Evolutionary conservation across 1,139 yeast species (phyloP), one percentile per base, ranked within the genome.

Genomic region (Ashbya aceris): DNA sequence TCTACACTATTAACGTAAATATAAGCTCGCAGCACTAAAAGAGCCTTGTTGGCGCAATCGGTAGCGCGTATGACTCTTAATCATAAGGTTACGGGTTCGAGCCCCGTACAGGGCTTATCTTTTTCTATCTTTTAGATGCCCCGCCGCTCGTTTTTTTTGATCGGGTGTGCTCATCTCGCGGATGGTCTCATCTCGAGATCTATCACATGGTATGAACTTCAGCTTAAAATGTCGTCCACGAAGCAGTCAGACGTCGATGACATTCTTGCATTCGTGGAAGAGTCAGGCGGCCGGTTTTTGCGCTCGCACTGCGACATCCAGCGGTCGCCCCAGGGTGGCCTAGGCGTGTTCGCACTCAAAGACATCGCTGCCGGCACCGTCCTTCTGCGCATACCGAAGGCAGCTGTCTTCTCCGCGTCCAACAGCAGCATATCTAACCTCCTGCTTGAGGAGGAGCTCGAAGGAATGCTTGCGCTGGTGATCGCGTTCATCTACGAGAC

Each of bases 401-500:
- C 66, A 2, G 69, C 73, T 40, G 64, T 80, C 1, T 64, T 80
- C 33, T 71, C 83, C 5, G 69, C 76, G 0, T 72, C 75, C 45
- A 81, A 74, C 51, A 71, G 87, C 20, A 76, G 73, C 23, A 74
- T 89, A 20, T 76, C 86, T 37, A 83, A 85, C 51, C 57, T 86
- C 20, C 59, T 87, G 29, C 63, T 70, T 10, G 95, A 84, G 31
- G 72, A 71, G 36, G 70, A 65, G 6, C 55, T 82, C 7, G 73
- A 72, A 30, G 91, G 91, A 0, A 76, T 84, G 69, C 70, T 75
- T 38, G 82, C 81, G 0, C 65, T 86, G 40, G 75, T 83, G 9
- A 52, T 85, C 8, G 77, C 89, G 0, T 83, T 77, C 47, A 69
- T 86, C 32, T 86, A 83, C 56, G 97, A 89, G 57, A 64, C 66